Evolutionary conservation across 768 basidiomycete genomes (phyloP).

Genomic region (Termitomyces heimii): DNA sequence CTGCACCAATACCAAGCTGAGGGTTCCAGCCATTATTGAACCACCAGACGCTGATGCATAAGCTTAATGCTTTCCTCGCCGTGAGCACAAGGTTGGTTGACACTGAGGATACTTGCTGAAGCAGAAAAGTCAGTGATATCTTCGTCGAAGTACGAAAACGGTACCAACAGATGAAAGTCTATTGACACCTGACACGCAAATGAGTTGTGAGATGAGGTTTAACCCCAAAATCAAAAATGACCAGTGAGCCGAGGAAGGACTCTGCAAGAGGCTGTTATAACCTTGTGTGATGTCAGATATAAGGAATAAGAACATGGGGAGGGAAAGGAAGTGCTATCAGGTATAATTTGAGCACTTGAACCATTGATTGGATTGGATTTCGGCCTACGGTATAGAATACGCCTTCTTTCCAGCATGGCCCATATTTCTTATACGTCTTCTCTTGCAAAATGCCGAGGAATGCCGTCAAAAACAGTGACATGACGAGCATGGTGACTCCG

Average conservation of each 20-base stretch:
- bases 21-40: conserved; percentile 70
- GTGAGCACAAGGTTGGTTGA: conserved; percentile 81
- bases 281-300: conserved; percentile 50
- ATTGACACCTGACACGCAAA: conserved; percentile 85
- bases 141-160: background rate
- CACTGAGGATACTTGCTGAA: conserved; percentile 68
- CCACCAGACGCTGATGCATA: conserved; percentile 82
- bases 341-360: background rate
- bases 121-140: background rate
- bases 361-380: background rate
- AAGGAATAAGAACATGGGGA: conserved; percentile 72
- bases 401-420: conserved; percentile 78
- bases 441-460: conserved; percentile 73
- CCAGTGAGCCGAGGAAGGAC: conserved; percentile 24
- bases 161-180: conserved; percentile 65
- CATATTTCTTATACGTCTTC: conserved; percentile 64
- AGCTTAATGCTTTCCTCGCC: conserved; percentile 71
- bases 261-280: conserved; percentile 38
- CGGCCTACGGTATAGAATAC: conserved; percentile 73
- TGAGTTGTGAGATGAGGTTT: conserved; percentile 68
- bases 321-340: conserved; percentile 65
- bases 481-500: conserved; percentile 65
- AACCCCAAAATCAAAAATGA: conserved; percentile 53
- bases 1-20: conserved; percentile 59
- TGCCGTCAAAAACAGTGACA: conserved; percentile 63